Percentiles rank a stretch among this genome's conserved stretches.
phyloP scores from a whole-genome alignment of 2,329 filamentous ascomycete species.

The Monosporascus cannonballus region DNA sequence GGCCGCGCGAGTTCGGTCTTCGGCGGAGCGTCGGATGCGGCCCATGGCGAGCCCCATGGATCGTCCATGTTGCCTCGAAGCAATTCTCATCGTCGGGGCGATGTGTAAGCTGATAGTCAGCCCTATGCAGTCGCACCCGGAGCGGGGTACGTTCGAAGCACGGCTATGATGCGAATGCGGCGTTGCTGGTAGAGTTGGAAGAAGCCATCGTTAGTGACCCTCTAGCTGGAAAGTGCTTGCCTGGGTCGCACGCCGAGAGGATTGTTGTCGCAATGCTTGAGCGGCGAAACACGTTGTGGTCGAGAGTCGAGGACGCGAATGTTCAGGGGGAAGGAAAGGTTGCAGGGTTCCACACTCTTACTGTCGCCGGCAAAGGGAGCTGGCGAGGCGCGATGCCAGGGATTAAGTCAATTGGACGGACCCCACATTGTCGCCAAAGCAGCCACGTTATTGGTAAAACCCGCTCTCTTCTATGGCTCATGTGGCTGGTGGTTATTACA shows the following conservation, averaged over 20 bases:
- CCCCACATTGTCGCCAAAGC: no score
- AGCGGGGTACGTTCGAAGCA: neutral
- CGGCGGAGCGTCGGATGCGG: constrained; percentile 33
- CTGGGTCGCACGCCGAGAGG: constrained; percentile 2
- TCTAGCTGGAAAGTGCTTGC: neutral
- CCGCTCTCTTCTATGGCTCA: neutral
- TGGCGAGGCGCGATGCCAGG: constrained; percentile 2
- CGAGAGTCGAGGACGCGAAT: constrained; percentile 1
- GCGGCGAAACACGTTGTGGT: constrained; percentile 3
- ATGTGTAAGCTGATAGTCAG: neutral
- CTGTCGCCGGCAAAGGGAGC: constrained; percentile 1
- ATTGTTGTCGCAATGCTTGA: constrained; percentile 5
- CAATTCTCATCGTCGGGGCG: constrained; percentile 23
- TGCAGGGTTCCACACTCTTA: neutral
- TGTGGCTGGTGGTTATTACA: neutral
- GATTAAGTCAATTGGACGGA: neutral
- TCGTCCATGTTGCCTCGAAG: constrained; percentile 47
- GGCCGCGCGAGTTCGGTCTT: constrained; percentile 24
- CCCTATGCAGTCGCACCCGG: no score
- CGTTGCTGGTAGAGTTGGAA: neutral
- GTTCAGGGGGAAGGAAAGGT: constrained; percentile 11
- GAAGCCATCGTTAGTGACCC: neutral
- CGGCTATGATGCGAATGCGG: neutral
- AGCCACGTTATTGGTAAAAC: no score
- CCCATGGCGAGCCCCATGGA: constrained; percentile 59